Evolutionary conservation across 257 asterid genomes (phyloP), one percentile per base, ranked within the genome.

Genomic region (Forsythia viridissima): DNA sequence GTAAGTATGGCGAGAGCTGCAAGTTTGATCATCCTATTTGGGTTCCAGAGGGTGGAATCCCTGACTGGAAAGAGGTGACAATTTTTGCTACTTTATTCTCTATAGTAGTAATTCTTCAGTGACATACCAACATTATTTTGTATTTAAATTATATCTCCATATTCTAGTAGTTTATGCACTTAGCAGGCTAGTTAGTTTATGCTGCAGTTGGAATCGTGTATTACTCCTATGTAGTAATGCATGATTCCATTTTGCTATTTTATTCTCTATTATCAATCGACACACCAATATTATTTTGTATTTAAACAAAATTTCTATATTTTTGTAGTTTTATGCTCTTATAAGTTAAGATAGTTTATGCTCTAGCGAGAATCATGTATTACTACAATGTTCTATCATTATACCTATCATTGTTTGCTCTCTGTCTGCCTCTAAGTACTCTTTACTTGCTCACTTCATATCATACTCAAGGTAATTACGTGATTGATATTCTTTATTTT

Each of bases 11-110:
- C 83, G 99, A 93, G 71, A 88, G 92, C 97, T 96, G 99, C 99
- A 93, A 57, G 87, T 96, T 93, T 92, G 98, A 96, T 92, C 99
- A 96, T 92, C 99, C 99, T 88, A 88, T 93, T 89, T 96, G 99
- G 99, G 98, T 96, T 85, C 99, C 99, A 61, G 97, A 93, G 87
- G 98, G 99, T 88, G 99, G 99, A 87, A 91, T 93, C 89, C 99
- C 99, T 81, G 97, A 96, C 87, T 96, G 99, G 99, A 89, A 92
- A 93, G 99, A 96, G 99, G 99, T 96, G 99, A 96, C 84, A 70
- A 70, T 81, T 85, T 86, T 87, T 84, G 87, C 85, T 85, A 82
- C 80, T 86, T 78, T 82, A 85, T 80, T 79, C 76, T 85, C 74
- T 81, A 71, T 59, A 72, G 11, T 15, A 80, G 46, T 80, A 86